Percentiles rank a stretch among this genome's conserved stretches.
These are phyloP conservation scores for Cubamyces lactineus DNA, from an alignment of 768 basidiomycete genomes.

Conservation along the genomic window DNA sequence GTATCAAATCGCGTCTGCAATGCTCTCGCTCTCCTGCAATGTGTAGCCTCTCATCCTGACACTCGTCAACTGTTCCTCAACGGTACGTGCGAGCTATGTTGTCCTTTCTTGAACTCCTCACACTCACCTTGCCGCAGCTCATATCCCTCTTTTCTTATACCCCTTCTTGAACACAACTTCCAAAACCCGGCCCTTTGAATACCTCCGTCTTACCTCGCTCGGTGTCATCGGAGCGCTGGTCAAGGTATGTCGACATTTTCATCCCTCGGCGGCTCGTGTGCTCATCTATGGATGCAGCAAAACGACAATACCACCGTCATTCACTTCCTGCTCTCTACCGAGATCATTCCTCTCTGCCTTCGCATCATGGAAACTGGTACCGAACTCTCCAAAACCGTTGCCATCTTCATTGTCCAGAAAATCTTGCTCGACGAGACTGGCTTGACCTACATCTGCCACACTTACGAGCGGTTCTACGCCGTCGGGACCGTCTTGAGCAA, in stretches of 20 bases:
- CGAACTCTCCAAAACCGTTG: constrained; percentile 97
- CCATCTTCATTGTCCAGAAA: constrained; percentile 99
- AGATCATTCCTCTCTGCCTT: constrained; percentile 98
- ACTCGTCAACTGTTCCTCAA: constrained; percentile 94
- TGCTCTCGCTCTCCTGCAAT: constrained; percentile 95
- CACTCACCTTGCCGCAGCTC: constrained; percentile 53
- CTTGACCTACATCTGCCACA: constrained; percentile 98
- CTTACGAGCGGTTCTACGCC: constrained; percentile 99
- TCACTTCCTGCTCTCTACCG: constrained; percentile 97
- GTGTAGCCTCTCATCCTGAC: constrained; percentile 96
- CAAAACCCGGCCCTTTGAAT: constrained; percentile 99
- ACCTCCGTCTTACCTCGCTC: constrained; percentile 97
- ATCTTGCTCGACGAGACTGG: constrained; percentile 97
- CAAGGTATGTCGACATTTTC: constrained; percentile 58
- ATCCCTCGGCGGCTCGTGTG: background rate
- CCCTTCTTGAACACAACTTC: constrained; percentile 99
- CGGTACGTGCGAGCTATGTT: constrained; percentile 51
- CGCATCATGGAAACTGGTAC: constrained; percentile 99
- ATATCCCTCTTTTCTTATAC: constrained; percentile 94
- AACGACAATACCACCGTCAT: constrained; percentile 99
- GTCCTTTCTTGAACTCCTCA: background rate
- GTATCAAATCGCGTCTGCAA: constrained; percentile 99
- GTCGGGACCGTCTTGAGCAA: constrained; percentile 98
- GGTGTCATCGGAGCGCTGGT: constrained; percentile 99
- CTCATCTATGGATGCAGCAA: constrained; percentile 59